Evolutionary conservation across 2,329 filamentous ascomycete genomes (phyloP).

Genomic region (Colletotrichum sp.): DNA sequence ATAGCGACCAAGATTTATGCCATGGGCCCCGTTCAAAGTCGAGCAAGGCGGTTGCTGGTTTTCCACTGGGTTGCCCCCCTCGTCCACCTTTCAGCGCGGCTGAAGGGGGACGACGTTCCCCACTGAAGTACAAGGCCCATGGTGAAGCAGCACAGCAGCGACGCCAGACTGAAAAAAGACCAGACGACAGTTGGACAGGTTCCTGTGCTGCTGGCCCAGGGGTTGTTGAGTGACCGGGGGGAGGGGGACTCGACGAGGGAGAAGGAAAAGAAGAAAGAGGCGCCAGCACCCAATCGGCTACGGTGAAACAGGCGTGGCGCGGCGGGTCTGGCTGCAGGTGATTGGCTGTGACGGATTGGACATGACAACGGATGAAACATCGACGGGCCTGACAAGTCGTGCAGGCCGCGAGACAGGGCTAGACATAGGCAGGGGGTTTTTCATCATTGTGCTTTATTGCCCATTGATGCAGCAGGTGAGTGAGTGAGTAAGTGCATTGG

Average conservation of each 20-base stretch:
- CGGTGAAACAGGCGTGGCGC: conserved; percentile 9
- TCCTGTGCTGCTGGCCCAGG: not conserved
- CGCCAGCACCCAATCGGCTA: conserved; percentile 3
- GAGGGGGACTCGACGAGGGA: not conserved
- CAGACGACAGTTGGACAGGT: not conserved
- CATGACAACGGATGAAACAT: conserved; percentile 17
- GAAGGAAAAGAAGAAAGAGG: not conserved
- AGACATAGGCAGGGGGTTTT: not conserved
- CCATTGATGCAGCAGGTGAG: not conserved
- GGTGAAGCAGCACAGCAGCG: not conserved
- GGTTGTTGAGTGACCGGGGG: not conserved
- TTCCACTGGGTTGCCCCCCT: not conserved
- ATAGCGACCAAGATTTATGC: conserved; percentile 5
- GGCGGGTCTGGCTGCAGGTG: not conserved
- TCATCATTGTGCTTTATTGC: not conserved
- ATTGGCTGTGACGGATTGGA: not conserved
- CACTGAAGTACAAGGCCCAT: not conserved
- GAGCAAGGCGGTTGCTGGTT: not conserved
- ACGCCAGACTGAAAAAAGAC: not conserved
- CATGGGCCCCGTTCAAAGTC: not conserved
- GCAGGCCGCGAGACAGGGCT: conserved; percentile 3
- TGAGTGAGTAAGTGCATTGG: not conserved
- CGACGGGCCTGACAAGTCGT: conserved; percentile 12
- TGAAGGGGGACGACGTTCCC: not conserved
- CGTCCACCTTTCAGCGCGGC: not conserved